Base-by-base conservation (phyloP, 225 moss, liverwort and hornwort genomes). In the Polytrichum formosum region DNA sequence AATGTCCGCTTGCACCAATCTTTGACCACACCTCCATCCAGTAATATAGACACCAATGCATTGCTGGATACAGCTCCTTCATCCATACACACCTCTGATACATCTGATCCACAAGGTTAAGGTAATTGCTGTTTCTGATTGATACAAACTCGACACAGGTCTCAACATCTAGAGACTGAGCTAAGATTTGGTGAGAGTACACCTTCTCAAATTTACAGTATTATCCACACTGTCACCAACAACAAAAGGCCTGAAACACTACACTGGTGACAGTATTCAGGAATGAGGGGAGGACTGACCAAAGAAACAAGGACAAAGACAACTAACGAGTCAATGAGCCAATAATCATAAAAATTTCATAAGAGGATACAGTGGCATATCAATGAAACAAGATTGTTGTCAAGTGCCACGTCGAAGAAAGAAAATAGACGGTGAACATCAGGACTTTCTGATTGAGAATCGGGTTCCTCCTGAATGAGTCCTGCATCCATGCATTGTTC, bases 1-100 rank as follows among this genome's bases (percentile, higher is more conserved):
- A 84, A 81, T 26, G 92, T 91, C 66, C 77, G 86, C 73, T 88
- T 98, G 76, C 94, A 94, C 97, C 97, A 98, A 73, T 98, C 92
- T 81, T 98, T 98, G 76, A 98, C 97, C 63, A 94, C 91, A 64
- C 85, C 92, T 72, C 97, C 97, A 66, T 94, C 97, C 64, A 98
- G 76, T 54, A 98, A 79, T 71, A 88, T 94, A 35, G 97, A 94
- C 68, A 91, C 89, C 76, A 92, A 75, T 2, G 94, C 92, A 83
- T 94, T 94, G 78, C 94, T 98, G 60, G 97, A 98, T 58, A 98
- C 92, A 66, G 92, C 94, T 76, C 81, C 88, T 81, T 94, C 94
- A 76, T 98, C 94, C 94, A 98, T 88, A 73, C 97, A 98, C 26
- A 98, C 97, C 76, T 98, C 97, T 13, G 88, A 76, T 68, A 98